Evolutionary conservation across 305 asterid species (phyloP).

Genomic region (Solanum chacoense): DNA sequence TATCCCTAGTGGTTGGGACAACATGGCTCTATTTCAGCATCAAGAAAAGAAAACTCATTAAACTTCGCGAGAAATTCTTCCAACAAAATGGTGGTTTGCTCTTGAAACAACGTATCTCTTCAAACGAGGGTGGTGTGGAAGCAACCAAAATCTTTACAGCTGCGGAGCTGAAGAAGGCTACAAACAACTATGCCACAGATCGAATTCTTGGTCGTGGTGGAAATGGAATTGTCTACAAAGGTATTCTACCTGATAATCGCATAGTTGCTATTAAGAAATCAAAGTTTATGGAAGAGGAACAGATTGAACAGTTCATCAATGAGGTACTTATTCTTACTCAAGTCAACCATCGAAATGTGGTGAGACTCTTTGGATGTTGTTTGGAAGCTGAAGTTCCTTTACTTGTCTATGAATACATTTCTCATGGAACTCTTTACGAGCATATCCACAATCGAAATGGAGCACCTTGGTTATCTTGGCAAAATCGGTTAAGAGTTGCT

Average conservation of each 20-base stretch:
- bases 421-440: slow-evolving; percentile 28
- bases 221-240: slow-evolving; percentile 4
- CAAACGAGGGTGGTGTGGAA: slow-evolving; percentile 11
- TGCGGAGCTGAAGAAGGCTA: slow-evolving; percentile 33
- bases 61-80: slow-evolving; percentile 25
- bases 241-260: slow-evolving; percentile 23
- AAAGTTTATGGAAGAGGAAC: slow-evolving; percentile 26
- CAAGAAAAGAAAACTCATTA: slow-evolving; percentile 11
- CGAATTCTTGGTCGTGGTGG: slow-evolving; percentile 46
- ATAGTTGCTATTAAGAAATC: slow-evolving; percentile 46
- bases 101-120: slow-evolving; percentile 3
- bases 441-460: slow-evolving; percentile 20
- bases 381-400: background rate
- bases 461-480: slow-evolving; percentile 39
- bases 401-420: slow-evolving; percentile 31
- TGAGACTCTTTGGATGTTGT: background rate
- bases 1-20: slow-evolving; percentile 11
- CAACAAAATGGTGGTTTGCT: slow-evolving; percentile 28
- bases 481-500: slow-evolving; percentile 31
- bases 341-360: background rate
- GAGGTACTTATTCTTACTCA: slow-evolving; percentile 3
- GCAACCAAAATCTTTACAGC: slow-evolving; percentile 32
- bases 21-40: slow-evolving; percentile 19
- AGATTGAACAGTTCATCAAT: slow-evolving; percentile 38
- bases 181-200: slow-evolving; percentile 36